Conservation (phyloP, 2,329 filamentous ascomycete genomes). For the Ilyonectria destructans region DNA sequence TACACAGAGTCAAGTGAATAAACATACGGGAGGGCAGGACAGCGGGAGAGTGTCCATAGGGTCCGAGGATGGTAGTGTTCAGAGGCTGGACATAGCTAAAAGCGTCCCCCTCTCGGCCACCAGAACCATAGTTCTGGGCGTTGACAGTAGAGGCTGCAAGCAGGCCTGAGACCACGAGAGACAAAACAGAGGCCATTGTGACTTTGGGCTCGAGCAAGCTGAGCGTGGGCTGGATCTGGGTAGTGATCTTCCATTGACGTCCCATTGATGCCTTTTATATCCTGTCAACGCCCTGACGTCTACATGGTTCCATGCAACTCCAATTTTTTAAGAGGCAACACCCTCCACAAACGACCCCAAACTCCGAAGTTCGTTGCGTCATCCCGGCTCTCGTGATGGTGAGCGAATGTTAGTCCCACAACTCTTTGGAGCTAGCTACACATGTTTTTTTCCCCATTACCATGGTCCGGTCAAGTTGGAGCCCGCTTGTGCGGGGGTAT, state of each 20-base stretch:
- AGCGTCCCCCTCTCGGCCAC: conserved; percentile 46
- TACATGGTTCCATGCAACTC: neutral
- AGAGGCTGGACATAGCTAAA: conserved; percentile 60
- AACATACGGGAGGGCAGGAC: conserved; percentile 58
- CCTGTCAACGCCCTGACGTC: neutral
- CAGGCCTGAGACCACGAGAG: conserved; percentile 59
- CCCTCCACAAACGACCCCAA: neutral
- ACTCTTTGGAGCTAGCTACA: conserved; percentile 13
- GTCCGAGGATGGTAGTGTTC: conserved; percentile 59
- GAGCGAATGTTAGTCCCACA: conserved; percentile 21
- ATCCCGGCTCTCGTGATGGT: conserved; percentile 35
- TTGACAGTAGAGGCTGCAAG: conserved; percentile 48
- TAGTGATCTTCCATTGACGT: neutral
- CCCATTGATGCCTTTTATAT: conserved; percentile 32
- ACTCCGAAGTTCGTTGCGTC: conserved; percentile 33
- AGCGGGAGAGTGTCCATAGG: conserved; percentile 58
- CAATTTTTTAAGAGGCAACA: neutral
- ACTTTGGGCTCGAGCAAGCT: conserved; percentile 25
- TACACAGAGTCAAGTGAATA: neutral
- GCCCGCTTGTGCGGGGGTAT: conserved; percentile 23
- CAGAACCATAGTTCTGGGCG: conserved; percentile 48
- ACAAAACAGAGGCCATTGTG: conserved; percentile 44
- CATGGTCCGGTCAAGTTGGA: conserved; percentile 19
- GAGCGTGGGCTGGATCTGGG: conserved; percentile 26
- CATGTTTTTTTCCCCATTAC: conserved; percentile 3